Evolutionary conservation across 805 yeast species (phyloP), one percentile per base, ranked within the genome.

Genomic region (Candida suzukii): DNA sequence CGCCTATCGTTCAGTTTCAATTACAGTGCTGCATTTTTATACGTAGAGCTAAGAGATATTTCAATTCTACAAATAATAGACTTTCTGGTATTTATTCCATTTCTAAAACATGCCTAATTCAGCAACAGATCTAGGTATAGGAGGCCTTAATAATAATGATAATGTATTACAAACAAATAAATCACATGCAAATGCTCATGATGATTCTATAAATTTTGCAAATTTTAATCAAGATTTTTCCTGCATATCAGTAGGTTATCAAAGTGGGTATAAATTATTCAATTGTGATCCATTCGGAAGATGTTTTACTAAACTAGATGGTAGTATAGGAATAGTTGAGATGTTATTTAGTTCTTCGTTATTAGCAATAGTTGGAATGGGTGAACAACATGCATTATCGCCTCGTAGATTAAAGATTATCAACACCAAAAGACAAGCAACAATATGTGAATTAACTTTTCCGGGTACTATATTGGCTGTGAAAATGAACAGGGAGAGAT

Each of bases 331-430:
- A 0, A 76, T 88, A 3, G 83, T 88, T 10, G 96, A 90, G 56
- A 91, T 91, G 98, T 74, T 91, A 18, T 91, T 87, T 54, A 74
- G 85, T 37, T 86, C 98, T 0, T 84, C 95, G 7, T 68, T 91
- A 30, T 71, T 93, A 13, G 96, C 95, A 0, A 66, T 88, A 6
- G 95, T 88, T 2, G 93, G 91, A 7, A 70, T 78, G 41, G 95
- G 95, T 2, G 90, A 83, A 41, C 85, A 80, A 46, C 80, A 85
- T 5, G 55, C 72, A 1, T 67, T 81, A 16, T 80, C 88, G 12
- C 96, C 97, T n/a, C 70, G 98, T 46, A 73, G 91, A 47, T 70
- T 91, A 46, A 81, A 80, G 55, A 79, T 91, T 42, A 70, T 91
- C 42, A 93, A 91, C 62, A 86, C 96, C 2, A 87, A 87, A 60